These are phyloP conservation scores for Breynia disticha DNA, from an alignment of 441 rosid genomes.

Conservation along the genomic window DNA sequence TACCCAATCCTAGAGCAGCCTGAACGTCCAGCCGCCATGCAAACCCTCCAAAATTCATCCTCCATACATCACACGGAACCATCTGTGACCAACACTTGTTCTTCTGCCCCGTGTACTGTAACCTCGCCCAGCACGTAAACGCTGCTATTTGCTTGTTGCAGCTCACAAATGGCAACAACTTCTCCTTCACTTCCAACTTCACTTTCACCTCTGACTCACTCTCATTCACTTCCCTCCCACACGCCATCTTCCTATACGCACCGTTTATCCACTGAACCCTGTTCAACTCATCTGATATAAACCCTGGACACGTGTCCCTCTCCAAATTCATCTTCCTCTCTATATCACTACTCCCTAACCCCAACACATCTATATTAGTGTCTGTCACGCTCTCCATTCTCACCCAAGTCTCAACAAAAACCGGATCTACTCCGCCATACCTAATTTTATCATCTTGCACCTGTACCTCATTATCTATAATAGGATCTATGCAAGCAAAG, in stretches of 20 bases:
- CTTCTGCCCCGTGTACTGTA: conserved; percentile 25
- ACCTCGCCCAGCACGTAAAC: conserved; percentile 61
- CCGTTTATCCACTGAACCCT: conserved; percentile 66
- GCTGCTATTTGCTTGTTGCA: conserved; percentile 19
- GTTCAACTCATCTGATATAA: conserved; percentile 53
- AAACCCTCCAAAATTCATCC: conserved; percentile 54
- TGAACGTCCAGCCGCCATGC: conserved; percentile 84
- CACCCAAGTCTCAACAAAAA: conserved; percentile 20
- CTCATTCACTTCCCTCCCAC: conserved; percentile 11
- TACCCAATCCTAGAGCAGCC: conserved; percentile 66
- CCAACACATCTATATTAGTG: conserved; percentile 46
- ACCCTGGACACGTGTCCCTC: conserved; percentile 67
- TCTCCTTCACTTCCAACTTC: conserved; percentile 43
- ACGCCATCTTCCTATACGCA: conserved; percentile 48
- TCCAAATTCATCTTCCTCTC: conserved; percentile 44
- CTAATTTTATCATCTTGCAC: neutral
- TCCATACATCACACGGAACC: conserved; percentile 82
- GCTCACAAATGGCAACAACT: neutral
- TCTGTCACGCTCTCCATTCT: conserved; percentile 73
- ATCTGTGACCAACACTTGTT: conserved; percentile 28
- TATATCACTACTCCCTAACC: conserved; percentile 46
- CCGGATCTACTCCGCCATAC: conserved; percentile 4
- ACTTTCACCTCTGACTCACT: conserved; percentile 22
- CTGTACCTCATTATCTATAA: conserved; percentile 41
- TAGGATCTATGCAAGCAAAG: too few relatives aligned